Base-by-base conservation (phyloP, 1,284 basidiomycete genomes). In the Amylostereum chailletii region DNA sequence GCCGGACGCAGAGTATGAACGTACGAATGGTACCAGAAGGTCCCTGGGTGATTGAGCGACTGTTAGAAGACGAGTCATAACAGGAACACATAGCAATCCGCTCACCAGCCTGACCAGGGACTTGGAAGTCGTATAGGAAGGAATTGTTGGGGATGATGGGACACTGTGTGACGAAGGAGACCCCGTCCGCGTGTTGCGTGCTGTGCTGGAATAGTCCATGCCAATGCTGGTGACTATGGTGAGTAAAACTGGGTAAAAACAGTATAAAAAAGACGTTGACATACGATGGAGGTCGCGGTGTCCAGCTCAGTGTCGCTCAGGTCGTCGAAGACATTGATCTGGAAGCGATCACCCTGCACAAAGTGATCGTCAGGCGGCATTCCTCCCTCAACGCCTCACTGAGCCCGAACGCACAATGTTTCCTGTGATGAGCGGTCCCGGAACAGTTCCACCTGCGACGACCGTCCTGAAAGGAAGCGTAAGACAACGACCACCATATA, bases 101-200 rank as follows among this genome's bases (percentile, higher is more conserved):
- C 49, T n/a, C 49, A 46, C 67, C 69, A 3, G 68, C 64, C 45
- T 66, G 67, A 26, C 56, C 60, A 26, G 62, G 58, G 2, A 60
- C 59, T 10, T 39, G 57, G 53, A 71, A 64, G 42, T 66, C 57
- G 52, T 71, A 80, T 19, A 71, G 65, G 65, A 76, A 80, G 5
- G 65, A 66, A 19, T 65, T 55, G 0, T 66, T 68, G 0, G 74
- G 62, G 1, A 67, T 67, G 50, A 81, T 76, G 1, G 75, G 75
- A 57, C 79, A 82, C 56, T 77, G 74, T 32, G 64, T 71, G 31
- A 76, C 67, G 44, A 66, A 64, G 1, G 66, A 59, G 0, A 57
- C 44, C 6, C 68, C 67, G 43, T 69, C 68, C 5, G 30, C 42
- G 11, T 48, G 34, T 27, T 27, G 36, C 7, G 50, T 51, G 3